phyloP scores from a whole-genome alignment of 1,284 basidiomycete genomes.

The Moesziomyces sp. region DNA sequence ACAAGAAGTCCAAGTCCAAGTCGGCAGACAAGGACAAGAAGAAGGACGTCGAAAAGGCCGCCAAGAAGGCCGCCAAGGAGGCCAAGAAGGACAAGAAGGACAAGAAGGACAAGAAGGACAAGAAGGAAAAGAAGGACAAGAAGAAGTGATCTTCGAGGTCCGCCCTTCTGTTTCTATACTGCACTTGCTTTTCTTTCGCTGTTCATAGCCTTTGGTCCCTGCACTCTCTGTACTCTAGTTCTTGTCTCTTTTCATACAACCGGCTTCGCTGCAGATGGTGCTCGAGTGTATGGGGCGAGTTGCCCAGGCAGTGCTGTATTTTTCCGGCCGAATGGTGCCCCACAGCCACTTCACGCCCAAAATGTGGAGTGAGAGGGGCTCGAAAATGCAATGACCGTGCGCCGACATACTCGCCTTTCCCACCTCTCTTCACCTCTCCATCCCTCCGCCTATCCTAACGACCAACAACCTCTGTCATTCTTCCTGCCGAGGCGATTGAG shows the following conservation, averaged over 20 bases:
- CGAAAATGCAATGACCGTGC: slow-evolving; percentile 17
- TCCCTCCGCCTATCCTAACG: background rate
- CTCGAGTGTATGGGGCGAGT: too few relatives aligned
- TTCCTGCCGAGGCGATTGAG: too few relatives aligned
- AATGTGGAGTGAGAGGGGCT: slow-evolving; percentile 12
- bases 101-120: slow-evolving; percentile 50
- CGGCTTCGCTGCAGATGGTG: background rate
- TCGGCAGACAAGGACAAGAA: slow-evolving; percentile 47
- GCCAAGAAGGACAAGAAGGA: slow-evolving; percentile 57
- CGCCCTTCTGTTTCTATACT: background rate
- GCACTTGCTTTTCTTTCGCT: background rate
- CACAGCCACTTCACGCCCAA: slow-evolving; percentile 5
- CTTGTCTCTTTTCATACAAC: slow-evolving; percentile 1
- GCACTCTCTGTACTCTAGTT: slow-evolving; percentile 39
- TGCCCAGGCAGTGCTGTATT: background rate
- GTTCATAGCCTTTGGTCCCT: slow-evolving; percentile 16
- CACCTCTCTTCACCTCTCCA: background rate
- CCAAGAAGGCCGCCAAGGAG: slow-evolving; percentile 61
- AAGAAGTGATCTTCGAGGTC: slow-evolving; percentile 8
- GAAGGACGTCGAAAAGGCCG: slow-evolving; percentile 58
- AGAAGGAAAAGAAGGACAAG: slow-evolving; percentile 33
- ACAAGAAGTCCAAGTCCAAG: slow-evolving; percentile 72
- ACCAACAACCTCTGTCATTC: too few relatives aligned
- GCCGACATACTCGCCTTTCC: background rate
- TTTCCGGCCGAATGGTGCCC: slow-evolving; percentile 13